A percentile compares a stretch with the other conserved stretches of the same genome.
These are phyloP conservation scores for Penicillium sp. DNA, from an alignment of 2,329 filamentous ascomycete genomes.

Conservation along the genomic window DNA sequence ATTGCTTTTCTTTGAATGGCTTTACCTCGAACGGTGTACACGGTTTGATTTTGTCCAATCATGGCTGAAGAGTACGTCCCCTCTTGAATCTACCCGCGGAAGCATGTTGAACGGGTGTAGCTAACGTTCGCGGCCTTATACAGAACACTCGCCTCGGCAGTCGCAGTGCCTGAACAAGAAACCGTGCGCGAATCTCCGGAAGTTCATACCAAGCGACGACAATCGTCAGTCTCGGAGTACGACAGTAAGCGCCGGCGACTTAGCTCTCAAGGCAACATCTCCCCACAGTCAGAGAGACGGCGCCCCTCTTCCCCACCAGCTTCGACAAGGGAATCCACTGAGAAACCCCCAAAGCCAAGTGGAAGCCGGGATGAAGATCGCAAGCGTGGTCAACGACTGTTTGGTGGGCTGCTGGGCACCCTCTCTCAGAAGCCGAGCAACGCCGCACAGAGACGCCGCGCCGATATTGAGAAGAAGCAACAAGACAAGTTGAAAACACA, in stretches of 20 bases:
- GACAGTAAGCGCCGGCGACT: constrained; percentile 56
- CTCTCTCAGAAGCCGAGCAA: constrained; percentile 71
- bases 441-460: constrained; percentile 67
- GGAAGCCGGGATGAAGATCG: constrained; percentile 70
- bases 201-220: constrained; percentile 52
- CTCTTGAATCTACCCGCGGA: background rate
- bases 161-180: constrained; percentile 53
- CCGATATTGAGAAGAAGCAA: constrained; percentile 81
- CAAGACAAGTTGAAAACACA: constrained; percentile 78
- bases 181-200: constrained; percentile 30
- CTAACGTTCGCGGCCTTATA: constrained; percentile 2
- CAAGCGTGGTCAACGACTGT: constrained; percentile 80
- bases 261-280: constrained; percentile 36
- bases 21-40: background rate
- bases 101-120: constrained; percentile 4
- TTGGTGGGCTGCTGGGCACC: constrained; percentile 77
- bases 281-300: constrained; percentile 23
- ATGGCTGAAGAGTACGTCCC: constrained; percentile 27
- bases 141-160: constrained; percentile 54
- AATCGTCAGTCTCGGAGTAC: constrained; percentile 56
- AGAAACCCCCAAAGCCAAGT: constrained; percentile 19
- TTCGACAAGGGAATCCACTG: constrained; percentile 15
- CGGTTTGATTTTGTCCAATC: background rate
- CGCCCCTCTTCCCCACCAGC: constrained; percentile 27
- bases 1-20: background rate